phyloP scores from a whole-genome alignment of 352 stramenopile species.

The Globisporangium apiculatum region DNA sequence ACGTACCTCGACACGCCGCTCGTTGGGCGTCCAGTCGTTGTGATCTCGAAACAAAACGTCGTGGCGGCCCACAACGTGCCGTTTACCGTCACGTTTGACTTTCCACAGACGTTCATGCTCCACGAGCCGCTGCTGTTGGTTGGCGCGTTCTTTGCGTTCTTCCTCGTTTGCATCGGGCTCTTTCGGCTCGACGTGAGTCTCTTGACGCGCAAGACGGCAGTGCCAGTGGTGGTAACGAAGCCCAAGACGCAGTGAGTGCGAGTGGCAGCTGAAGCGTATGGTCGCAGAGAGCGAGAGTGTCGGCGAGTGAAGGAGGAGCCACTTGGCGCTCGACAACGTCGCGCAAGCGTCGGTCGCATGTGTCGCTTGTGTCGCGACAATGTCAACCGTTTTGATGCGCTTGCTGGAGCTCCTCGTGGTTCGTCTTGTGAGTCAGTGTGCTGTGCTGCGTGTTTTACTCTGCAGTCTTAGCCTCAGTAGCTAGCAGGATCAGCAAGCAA shows the following conservation, averaged over 20 bases:
- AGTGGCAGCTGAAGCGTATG: no score
- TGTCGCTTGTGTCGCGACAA: no score
- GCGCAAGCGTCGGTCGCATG: no score
- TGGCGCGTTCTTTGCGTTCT: constrained; percentile 75
- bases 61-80: constrained; percentile 78
- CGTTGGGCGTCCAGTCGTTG: constrained; percentile 72
- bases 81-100: constrained; percentile 85
- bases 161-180: constrained; percentile 79
- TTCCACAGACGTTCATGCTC: constrained; percentile 72
- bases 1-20: constrained; percentile 83
- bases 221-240: constrained; percentile 26
- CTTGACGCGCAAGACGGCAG: constrained; percentile 17
- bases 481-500: no score
- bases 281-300: no score
- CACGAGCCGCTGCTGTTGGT: constrained; percentile 85
- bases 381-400: no score
- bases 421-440: no score
- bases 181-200: constrained; percentile 83
- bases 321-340: no score
- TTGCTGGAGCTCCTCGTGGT: no score
- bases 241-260: constrained; percentile 55
- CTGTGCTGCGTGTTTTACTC: no score
- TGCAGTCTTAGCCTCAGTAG: no score
- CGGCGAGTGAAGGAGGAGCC: neutral
- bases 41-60: constrained; percentile 82